phyloP scores from a whole-genome alignment of 2,329 filamentous ascomycete species.

The Exophiala aquamarina region DNA sequence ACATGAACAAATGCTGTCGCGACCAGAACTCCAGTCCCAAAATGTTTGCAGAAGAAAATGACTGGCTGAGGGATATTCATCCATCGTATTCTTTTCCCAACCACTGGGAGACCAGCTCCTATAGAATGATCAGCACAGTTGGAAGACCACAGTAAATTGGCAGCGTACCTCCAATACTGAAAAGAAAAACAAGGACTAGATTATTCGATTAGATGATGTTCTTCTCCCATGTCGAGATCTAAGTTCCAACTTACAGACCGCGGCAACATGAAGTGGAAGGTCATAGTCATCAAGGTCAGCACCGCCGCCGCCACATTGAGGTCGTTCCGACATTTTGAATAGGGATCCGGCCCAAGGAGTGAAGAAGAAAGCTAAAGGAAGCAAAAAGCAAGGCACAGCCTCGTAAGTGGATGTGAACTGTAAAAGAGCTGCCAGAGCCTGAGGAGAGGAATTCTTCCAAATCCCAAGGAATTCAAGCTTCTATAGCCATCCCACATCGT shows the following conservation, averaged over 20 bases:
- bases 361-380: slow-evolving; percentile 12
- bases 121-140: background rate
- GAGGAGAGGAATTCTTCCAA: background rate
- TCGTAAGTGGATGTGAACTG: background rate
- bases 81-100: slow-evolving; percentile 38
- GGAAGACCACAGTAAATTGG: slow-evolving; percentile 1
- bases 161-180: slow-evolving; percentile 57
- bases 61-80: slow-evolving; percentile 41
- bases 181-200: slow-evolving; percentile 56
- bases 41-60: slow-evolving; percentile 45
- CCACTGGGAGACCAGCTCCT: slow-evolving; percentile 40
- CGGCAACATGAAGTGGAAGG: slow-evolving; percentile 22
- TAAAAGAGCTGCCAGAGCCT: slow-evolving; percentile 4
- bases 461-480: slow-evolving; percentile 4
- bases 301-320: slow-evolving; percentile 17
- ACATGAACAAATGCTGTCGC: slow-evolving; percentile 70
- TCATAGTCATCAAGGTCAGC: slow-evolving; percentile 18
- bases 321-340: slow-evolving; percentile 9
- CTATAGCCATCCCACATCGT: background rate
- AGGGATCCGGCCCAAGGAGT: background rate
- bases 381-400: slow-evolving; percentile 4
- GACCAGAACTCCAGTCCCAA: slow-evolving; percentile 71
- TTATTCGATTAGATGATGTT: background rate
- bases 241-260: slow-evolving; percentile 17
- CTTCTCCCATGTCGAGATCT: background rate